phyloP scores from a whole-genome alignment of 2,329 filamentous ascomycete genomes.

The Sordariomycetes sp. region DNA sequence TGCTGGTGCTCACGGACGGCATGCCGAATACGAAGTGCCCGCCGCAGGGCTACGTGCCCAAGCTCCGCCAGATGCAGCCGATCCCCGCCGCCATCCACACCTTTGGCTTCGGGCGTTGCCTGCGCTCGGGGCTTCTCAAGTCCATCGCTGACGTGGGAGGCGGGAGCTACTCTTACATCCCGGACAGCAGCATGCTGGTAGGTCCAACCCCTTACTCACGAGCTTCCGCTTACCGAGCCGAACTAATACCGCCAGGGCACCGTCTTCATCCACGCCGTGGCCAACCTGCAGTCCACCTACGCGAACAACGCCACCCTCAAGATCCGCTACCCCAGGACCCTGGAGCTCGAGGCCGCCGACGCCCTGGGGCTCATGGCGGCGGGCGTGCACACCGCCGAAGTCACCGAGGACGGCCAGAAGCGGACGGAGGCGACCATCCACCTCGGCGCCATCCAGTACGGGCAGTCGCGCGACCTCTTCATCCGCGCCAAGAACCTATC shows the following conservation, averaged over 20 bases:
- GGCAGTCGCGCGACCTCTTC: constrained; percentile 48
- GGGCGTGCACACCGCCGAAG: constrained; percentile 14
- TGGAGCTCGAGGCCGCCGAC: constrained; percentile 23
- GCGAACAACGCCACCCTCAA: constrained; percentile 34
- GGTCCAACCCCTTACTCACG: constrained; percentile 7
- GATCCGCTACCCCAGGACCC: constrained; percentile 23
- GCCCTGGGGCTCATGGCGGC: constrained; percentile 26
- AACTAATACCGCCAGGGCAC: constrained; percentile 28
- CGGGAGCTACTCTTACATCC: constrained; percentile 51
- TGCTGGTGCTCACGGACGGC: constrained; percentile 45
- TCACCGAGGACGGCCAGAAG: constrained; percentile 9
- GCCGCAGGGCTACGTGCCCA: constrained; percentile 40
- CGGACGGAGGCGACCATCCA: constrained; percentile 22
- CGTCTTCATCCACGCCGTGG: constrained; percentile 50
- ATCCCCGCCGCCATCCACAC: constrained; percentile 35
- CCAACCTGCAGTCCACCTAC: constrained; percentile 49
- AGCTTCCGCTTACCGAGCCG: neutral
- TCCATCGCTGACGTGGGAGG: constrained; percentile 46
- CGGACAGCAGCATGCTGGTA: constrained; percentile 50
- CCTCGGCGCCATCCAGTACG: constrained; percentile 46
- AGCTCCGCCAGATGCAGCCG: constrained; percentile 29
- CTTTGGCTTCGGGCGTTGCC: constrained; percentile 41
- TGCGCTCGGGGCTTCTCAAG: constrained; percentile 43
- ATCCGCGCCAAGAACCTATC: constrained; percentile 15
- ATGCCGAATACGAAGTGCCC: constrained; percentile 40